Conservation (phyloP, 441 rosid genomes). For the Arabidopsis lyrata region DNA sequence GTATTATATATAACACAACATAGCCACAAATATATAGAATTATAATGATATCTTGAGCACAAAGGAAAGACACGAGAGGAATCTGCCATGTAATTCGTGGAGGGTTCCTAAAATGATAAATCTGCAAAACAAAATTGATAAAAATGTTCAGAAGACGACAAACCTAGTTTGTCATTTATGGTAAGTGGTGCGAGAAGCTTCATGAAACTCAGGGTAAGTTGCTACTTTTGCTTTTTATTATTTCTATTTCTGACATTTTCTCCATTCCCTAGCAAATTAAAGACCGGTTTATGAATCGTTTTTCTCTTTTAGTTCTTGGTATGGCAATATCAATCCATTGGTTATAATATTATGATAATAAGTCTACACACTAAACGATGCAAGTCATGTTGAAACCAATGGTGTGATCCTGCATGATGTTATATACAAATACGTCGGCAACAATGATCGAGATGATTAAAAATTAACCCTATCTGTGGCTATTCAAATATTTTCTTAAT, state of each 20-base stretch:
- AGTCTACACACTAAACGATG: background rate
- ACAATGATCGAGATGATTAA: background rate
- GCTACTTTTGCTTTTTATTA: constrained; percentile 41
- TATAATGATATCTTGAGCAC: constrained; percentile 46
- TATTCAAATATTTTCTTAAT: background rate
- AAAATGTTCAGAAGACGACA: constrained; percentile 36
- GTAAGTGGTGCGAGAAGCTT: constrained; percentile 49
- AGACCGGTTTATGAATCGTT: constrained; percentile 28
- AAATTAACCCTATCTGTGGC: background rate
- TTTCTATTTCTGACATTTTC: constrained; percentile 49
- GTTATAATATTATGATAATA: background rate
- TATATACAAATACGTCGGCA: constrained; percentile 15
- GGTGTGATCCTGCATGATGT: constrained; percentile 7
- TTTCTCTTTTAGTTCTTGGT: background rate
- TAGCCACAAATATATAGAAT: background rate
- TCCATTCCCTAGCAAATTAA: constrained; percentile 52
- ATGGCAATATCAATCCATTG: background rate
- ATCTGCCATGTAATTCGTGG: constrained; percentile 54
- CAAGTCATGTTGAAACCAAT: constrained; percentile 22
- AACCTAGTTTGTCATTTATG: constrained; percentile 38
- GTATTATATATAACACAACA: constrained; percentile 11
- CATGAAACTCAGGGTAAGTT: constrained; percentile 37
- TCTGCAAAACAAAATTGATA: constrained; percentile 4
- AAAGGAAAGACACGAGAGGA: constrained; percentile 47
- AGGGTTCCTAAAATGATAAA: constrained; percentile 21